Conservation (phyloP, 2,329 filamentous ascomycete genomes). For the Mollisiaceae sp. region DNA sequence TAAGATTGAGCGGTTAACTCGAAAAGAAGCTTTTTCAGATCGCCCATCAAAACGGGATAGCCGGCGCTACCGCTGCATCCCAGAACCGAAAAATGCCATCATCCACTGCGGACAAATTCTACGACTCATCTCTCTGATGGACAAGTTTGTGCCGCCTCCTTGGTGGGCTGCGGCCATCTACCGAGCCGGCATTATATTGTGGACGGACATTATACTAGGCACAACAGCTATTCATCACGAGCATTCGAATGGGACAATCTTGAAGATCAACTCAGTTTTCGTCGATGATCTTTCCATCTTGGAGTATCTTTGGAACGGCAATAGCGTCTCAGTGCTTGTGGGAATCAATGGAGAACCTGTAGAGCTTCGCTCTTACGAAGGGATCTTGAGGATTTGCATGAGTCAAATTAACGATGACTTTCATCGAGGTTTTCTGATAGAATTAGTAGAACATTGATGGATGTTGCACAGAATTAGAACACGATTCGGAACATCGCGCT, state of each 20-base stretch:
- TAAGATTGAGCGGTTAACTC: conserved; percentile 68
- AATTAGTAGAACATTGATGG: neutral
- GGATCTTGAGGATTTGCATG: neutral
- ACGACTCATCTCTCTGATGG: neutral
- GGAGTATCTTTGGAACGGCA: neutral
- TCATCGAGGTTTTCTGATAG: neutral
- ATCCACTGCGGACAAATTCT: neutral
- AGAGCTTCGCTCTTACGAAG: neutral
- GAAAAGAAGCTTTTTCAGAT: conserved; percentile 62
- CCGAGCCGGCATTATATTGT: neutral
- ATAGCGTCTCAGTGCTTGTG: neutral
- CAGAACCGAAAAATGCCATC: neutral
- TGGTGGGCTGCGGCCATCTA: neutral
- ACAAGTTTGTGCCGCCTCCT: neutral
- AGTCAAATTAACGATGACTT: neutral
- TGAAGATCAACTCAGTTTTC: neutral
- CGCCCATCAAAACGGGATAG: conserved; percentile 24
- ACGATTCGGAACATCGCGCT: too few species aligned
- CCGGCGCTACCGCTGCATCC: neutral
- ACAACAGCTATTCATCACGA: neutral
- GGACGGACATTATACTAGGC: neutral
- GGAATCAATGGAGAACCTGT: neutral
- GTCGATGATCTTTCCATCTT: neutral
- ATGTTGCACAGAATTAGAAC: too few species aligned
- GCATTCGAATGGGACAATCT: neutral